These are phyloP conservation scores for Linum tenue DNA, from an alignment of 345 rosid species.

Conservation along the genomic window DNA sequence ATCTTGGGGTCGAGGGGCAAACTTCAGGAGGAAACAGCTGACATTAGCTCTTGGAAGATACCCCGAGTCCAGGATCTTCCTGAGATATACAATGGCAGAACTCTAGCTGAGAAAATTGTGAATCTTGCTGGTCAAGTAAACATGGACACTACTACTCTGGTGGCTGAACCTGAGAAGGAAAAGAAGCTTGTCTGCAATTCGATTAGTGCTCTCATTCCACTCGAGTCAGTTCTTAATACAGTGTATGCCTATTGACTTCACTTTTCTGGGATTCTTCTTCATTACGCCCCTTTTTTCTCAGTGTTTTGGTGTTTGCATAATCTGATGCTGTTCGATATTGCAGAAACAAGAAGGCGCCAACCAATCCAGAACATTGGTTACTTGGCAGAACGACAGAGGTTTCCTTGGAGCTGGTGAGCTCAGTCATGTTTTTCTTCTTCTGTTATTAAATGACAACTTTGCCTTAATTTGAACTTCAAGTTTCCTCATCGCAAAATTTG, in stretches of 20 bases:
- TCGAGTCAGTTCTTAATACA: constrained; percentile 16
- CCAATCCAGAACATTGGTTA: constrained; percentile 15
- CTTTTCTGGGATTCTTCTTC: background rate
- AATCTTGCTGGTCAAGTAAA: constrained; percentile 16
- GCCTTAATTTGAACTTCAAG: background rate
- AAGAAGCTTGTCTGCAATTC: constrained; percentile 17
- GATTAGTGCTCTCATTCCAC: constrained; percentile 11
- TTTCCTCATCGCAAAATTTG: background rate
- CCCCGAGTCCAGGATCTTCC: background rate
- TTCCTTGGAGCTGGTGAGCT: constrained; percentile 22
- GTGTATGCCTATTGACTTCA: constrained; percentile 17
- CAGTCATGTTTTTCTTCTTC: background rate
- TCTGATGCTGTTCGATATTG: constrained; percentile 5
- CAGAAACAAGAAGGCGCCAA: constrained; percentile 30
- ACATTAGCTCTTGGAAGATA: too few relatives aligned
- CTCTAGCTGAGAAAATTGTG: constrained; percentile 4
- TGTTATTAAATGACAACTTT: background rate
- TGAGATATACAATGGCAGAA: constrained; percentile 1
- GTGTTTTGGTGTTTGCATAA: background rate
- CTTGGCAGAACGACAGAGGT: too few relatives aligned
- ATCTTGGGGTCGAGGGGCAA: constrained; percentile 8
- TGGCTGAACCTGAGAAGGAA: constrained; percentile 19
- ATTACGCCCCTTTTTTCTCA: background rate
- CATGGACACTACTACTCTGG: constrained; percentile 4
- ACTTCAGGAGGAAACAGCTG: too few relatives aligned